A percentile compares a stretch with the other conserved stretches of the same genome.
phyloP scores from a whole-genome alignment of 768 basidiomycete genomes.

The Boletus fagicola region DNA sequence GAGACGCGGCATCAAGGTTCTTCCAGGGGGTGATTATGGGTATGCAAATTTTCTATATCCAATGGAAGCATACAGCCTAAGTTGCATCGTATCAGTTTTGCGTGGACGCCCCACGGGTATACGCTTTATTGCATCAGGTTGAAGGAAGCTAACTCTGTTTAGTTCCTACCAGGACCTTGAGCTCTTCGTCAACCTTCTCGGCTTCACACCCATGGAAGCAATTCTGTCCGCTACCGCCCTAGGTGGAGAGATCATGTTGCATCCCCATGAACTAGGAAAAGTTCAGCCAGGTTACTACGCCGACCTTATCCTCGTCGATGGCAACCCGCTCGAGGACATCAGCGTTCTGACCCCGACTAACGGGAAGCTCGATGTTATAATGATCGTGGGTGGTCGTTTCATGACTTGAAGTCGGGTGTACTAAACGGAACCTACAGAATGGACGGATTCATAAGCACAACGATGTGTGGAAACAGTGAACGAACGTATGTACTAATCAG shows the following conservation, averaged over 20 bases:
- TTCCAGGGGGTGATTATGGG: slow-evolving; percentile 41
- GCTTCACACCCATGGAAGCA: slow-evolving; percentile 37
- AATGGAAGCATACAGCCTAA: not conserved
- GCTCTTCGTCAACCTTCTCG: slow-evolving; percentile 37
- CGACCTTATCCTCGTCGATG: slow-evolving; percentile 37
- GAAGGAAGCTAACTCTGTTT: slow-evolving; percentile 3
- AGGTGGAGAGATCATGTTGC: slow-evolving; percentile 38
- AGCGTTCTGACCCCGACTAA: slow-evolving; percentile 29
- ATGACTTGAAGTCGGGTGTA: not conserved
- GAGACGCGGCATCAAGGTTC: slow-evolving; percentile 34
- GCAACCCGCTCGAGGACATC: slow-evolving; percentile 38
- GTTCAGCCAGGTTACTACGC: slow-evolving; percentile 38
- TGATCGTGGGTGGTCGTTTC: slow-evolving; percentile 29
- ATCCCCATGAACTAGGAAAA: slow-evolving; percentile 37
- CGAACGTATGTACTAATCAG: too few species aligned
- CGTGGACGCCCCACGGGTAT: slow-evolving; percentile 36
- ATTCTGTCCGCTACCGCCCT: slow-evolving; percentile 35
- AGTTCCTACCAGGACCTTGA: slow-evolving; percentile 38
- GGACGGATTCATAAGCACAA: slow-evolving; percentile 26
- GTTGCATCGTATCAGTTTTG: slow-evolving; percentile 15
- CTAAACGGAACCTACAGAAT: slow-evolving; percentile 18
- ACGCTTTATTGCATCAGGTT: not conserved
- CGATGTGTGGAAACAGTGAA: not conserved
- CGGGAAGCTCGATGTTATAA: slow-evolving; percentile 34
- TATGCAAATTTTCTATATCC: slow-evolving; percentile 3